These are phyloP conservation scores for Taiozyma sp. DNA, from an alignment of 1,139 yeast genomes.

Conservation along the genomic window DNA sequence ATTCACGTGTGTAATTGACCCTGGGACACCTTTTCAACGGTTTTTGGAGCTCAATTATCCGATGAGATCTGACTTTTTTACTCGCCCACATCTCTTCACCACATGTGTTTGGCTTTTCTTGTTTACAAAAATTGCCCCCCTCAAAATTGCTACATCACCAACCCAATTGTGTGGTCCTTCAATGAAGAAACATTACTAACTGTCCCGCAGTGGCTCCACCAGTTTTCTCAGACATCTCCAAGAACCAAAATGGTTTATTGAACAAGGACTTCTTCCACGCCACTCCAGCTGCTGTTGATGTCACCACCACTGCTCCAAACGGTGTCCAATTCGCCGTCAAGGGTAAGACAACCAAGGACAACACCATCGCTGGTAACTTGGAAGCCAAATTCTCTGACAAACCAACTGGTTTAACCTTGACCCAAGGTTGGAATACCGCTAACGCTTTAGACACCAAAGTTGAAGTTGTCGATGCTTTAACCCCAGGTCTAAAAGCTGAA, in stretches of 20 bases:
- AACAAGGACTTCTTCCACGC: constrained; percentile 91
- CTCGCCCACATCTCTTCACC: background rate
- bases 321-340: constrained; percentile 94
- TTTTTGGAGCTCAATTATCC: background rate
- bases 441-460: constrained; percentile 90
- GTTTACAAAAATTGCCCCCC: background rate
- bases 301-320: constrained; percentile 92
- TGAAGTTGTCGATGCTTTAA: constrained; percentile 86
- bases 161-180: background rate
- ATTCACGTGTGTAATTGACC: background rate
- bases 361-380: constrained; percentile 81
- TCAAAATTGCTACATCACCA: no score
- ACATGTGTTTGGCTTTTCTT: background rate
- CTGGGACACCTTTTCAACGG: background rate
- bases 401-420: constrained; percentile 86
- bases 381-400: constrained; percentile 95
- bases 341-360: constrained; percentile 85
- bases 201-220: constrained; percentile 50
- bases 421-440: constrained; percentile 98
- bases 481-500: constrained; percentile 95
- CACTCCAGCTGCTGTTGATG: constrained; percentile 82
- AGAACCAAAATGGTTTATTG: constrained; percentile 85
- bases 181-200: background rate
- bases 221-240: constrained; percentile 86
- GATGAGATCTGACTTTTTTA: background rate